A percentile compares a stretch with the other conserved stretches of the same genome.
phyloP scores from a whole-genome alignment of 257 asterid species.

The Solanum gracilifrons region DNA sequence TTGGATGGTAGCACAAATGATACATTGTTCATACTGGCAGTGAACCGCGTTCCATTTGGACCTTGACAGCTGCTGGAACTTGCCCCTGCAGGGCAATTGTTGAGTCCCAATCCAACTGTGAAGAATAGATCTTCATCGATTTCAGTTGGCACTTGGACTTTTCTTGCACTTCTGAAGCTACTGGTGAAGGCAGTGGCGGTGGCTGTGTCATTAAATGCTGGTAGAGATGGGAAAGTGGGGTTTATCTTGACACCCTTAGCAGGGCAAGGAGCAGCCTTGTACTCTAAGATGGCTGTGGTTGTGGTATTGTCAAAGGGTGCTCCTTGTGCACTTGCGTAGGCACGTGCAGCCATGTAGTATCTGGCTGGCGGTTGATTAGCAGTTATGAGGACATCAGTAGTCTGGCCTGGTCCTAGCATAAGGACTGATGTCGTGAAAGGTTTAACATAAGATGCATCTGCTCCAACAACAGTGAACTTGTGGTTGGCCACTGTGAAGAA shows the following conservation, averaged over 20 bases:
- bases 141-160: conserved; percentile 44
- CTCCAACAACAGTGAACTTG: conserved; percentile 78
- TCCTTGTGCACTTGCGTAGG: conserved; percentile 79
- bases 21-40: conserved; percentile 85
- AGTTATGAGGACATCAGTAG: conserved; percentile 78
- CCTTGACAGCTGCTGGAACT: conserved; percentile 57
- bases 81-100: conserved; percentile 48
- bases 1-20: conserved; percentile 77
- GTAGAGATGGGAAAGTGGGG: conserved; percentile 45
- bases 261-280: conserved; percentile 43
- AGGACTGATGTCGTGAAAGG: conserved; percentile 77
- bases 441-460: conserved; percentile 70
- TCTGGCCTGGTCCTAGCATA: conserved; percentile 95
- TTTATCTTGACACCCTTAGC: conserved; percentile 25
- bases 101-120: conserved; percentile 78
- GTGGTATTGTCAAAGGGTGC: conserved; percentile 88
- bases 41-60: conserved; percentile 75
- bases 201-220: conserved; percentile 73
- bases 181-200: conserved; percentile 65
- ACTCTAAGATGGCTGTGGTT: conserved; percentile 79
- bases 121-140: conserved; percentile 67
- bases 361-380: conserved; percentile 54
- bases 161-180: conserved; percentile 53
- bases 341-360: conserved; percentile 87
- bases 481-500: conserved; percentile 82